phyloP scores from a whole-genome alignment of 2,329 filamentous ascomycete species.

The Didymella exigua region DNA sequence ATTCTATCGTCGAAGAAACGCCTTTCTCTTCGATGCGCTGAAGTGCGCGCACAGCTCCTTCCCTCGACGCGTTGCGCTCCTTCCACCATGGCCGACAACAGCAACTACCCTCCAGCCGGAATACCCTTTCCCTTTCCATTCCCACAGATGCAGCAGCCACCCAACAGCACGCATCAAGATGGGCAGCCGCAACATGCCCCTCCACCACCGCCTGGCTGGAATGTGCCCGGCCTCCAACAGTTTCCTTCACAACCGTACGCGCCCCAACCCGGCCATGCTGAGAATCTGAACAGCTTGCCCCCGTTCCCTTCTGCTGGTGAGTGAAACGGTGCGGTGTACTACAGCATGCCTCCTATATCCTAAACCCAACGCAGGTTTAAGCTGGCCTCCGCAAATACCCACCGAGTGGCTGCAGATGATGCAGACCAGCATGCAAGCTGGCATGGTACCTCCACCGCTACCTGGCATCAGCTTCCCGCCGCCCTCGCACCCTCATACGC shows the following conservation, averaged over 20 bases:
- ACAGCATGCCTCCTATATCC: not conserved
- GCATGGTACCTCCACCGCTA: constrained; percentile 27
- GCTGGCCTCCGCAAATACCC: constrained; percentile 38
- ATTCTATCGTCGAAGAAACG: not conserved
- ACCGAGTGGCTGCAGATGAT: constrained; percentile 40
- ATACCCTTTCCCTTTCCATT: constrained; percentile 32
- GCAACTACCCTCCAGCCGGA: constrained; percentile 30
- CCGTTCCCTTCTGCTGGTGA: constrained; percentile 10
- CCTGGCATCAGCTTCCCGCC: constrained; percentile 27
- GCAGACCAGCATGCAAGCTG: constrained; percentile 27
- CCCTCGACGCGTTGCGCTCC: constrained; percentile 16
- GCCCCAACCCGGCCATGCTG: constrained; percentile 10
- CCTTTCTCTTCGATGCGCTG: constrained; percentile 20
- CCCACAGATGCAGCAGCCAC: constrained; percentile 12
- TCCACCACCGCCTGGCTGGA: constrained; percentile 16
- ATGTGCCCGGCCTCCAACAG: constrained; percentile 8
- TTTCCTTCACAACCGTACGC: constrained; percentile 13
- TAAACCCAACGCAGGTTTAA: not conserved
- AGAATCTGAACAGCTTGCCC: constrained; percentile 11
- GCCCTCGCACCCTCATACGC: constrained; percentile 26
- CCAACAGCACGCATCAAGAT: constrained; percentile 4
- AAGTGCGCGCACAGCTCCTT: constrained; percentile 19
- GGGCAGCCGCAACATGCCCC: constrained; percentile 8
- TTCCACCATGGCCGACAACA: constrained; percentile 38
- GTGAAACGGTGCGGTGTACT: not conserved